Base-by-base conservation (phyloP, 2,329 filamentous ascomycete genomes). In the Kalaharituber pfeilii region DNA sequence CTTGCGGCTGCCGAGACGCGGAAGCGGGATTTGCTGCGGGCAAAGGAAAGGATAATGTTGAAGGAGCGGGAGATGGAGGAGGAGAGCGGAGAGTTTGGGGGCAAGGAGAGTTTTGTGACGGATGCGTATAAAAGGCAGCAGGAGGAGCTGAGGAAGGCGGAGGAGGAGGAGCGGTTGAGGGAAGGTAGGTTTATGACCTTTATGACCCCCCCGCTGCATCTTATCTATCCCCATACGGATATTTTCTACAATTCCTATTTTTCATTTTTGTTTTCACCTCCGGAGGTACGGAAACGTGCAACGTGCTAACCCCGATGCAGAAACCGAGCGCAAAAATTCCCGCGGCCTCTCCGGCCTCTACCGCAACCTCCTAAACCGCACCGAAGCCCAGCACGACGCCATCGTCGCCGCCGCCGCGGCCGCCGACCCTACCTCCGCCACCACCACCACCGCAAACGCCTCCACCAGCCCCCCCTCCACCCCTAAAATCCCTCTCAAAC, bases 71-170 rank as follows among this genome's bases (percentile, higher is more conserved):
- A 84, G 63, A n/a, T n/a, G n/a, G n/a, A n/a, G n/a, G 81, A 78
- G 0, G 86, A 91, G 66, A 85, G 85, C 18, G 85, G 89, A 29
- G 82, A 83, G 64, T 91, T 80, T 63, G 82, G 76, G 0, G 85
- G 82, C 63, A 91, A 88, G 70, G 86, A 91, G 66, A 85, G 82
- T 68, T 91, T 91, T 62, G 86, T 91, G 29, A 91, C 85, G 0
- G 81, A 80, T 55, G 84, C 84, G 30, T 93, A 91, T 67, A 86
- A 84, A 70, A 75, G 76, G 64, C 84, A 89, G 65, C 84, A 88
- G 64, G 83, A 82, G 65, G 85, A 88, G 67, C 80, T 85, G 60
- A 72, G 73, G 60, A 71, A 73, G 53, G 65, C 84, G 7, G 83
- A 88, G 64, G 82, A 80, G 59, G 83, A 86, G 65, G 84, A 91